Base-by-base conservation (phyloP, 306 rosid species). In the Rosa multiflora region DNA sequence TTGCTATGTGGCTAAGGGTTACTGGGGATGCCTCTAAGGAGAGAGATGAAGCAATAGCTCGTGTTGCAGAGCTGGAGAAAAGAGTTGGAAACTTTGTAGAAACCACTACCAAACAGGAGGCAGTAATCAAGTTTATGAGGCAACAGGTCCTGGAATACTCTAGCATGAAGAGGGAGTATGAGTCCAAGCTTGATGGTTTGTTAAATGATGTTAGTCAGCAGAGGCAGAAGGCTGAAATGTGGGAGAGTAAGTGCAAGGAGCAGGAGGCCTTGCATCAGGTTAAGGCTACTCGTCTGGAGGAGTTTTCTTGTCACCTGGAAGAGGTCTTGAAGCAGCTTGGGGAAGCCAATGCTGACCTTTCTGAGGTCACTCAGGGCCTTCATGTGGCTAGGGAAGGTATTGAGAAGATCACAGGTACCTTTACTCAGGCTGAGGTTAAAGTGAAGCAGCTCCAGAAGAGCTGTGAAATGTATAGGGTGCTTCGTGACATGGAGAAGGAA, bases 251-350 rank as follows among this genome's bases (percentile, higher is more conserved):
- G 26, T 69, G 73, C 55, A 47, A 26, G 58, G 58, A 70, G 59
- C 26, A 14, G 15, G 59, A 71, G 59, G 61, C 75, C 43, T 47
- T 71, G 75, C 75, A 71, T 71, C 75, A 71, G 43, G 59, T 43
- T 52, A 69, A 39, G 43, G 75, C n/a, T 29, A 48, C 21, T 26
- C 42, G 4, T 47, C 9, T 70, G 42, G 74, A 23, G 12, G 63
- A 56, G 32, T 56, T 56, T n/a, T 56, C 32, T 56, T 56, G 63
- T 56, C 63, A n/a, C 29, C 63, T 58, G 64, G 12, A 58, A 0
- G 59, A 48, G 59, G 26, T 71, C 21, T 48, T 48, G 59, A 47
- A 53, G 75, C 61, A 47, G 23, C 75, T 15, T 71, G 43, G 35
- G 75, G 59, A 71, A 48, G 59, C 75, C 42, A 71, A 26, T 8